phyloP scores from a whole-genome alignment of 306 rosid species.

The Prunus kanzakura region DNA sequence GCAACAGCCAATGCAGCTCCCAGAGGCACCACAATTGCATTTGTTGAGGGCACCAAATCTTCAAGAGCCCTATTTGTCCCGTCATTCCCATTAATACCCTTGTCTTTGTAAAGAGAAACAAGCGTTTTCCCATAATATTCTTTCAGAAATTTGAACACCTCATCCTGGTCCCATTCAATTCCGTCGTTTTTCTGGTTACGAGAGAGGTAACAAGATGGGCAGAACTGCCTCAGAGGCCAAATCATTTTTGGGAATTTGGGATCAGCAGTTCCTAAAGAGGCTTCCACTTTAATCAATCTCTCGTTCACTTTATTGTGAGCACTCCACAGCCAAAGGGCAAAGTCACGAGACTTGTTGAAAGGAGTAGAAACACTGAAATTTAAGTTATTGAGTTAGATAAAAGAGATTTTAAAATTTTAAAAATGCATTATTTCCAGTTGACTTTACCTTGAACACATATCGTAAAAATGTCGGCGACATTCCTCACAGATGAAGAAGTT shows the following conservation, averaged over 20 bases:
- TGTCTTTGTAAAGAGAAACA: slow-evolving; percentile 56
- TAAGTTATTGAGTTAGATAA: slow-evolving; percentile 23
- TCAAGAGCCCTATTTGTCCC: slow-evolving; percentile 37
- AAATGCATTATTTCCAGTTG: neutral
- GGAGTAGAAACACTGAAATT: slow-evolving; percentile 65
- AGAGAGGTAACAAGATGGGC: slow-evolving; percentile 57
- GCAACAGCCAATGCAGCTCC: slow-evolving; percentile 98
- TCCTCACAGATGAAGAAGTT: slow-evolving; percentile 96
- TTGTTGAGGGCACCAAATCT: slow-evolving; percentile 54
- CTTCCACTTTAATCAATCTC: slow-evolving; percentile 80
- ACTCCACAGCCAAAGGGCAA: slow-evolving; percentile 87
- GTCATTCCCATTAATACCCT: slow-evolving; percentile 31
- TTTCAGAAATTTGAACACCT: slow-evolving; percentile 58
- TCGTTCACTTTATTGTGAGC: slow-evolving; percentile 77
- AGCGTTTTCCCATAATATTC: slow-evolving; percentile 62
- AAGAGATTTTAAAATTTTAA: slow-evolving; percentile 16
- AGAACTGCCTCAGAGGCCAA: slow-evolving; percentile 90
- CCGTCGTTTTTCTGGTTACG: slow-evolving; percentile 35
- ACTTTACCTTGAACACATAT: slow-evolving; percentile 78
- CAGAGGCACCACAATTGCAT: slow-evolving; percentile 77
- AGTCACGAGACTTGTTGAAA: slow-evolving; percentile 75
- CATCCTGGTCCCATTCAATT: slow-evolving; percentile 67
- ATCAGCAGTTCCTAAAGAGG: slow-evolving; percentile 59
- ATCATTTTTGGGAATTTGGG: slow-evolving; percentile 89
- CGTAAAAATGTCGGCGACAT: slow-evolving; percentile 84